Percentiles rank a stretch among this genome's conserved stretches.
phyloP scores from a whole-genome alignment of 1,284 basidiomycete species.

The Cutaneotrichosporon sp. region DNA sequence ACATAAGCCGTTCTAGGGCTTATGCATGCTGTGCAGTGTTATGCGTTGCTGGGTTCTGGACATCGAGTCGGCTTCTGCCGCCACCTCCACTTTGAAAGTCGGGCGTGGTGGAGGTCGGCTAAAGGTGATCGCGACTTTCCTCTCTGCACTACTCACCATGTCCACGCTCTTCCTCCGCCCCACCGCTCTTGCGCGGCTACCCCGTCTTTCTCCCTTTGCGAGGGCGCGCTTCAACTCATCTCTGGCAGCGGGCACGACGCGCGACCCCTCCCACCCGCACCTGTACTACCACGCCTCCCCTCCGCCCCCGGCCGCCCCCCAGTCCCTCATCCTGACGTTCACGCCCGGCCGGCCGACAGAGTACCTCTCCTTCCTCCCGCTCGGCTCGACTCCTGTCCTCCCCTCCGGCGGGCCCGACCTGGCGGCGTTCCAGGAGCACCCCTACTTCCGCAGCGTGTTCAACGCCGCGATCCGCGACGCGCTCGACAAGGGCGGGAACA shows the following conservation, averaged over 20 bases:
- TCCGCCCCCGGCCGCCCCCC: background rate
- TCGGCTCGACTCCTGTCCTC: background rate
- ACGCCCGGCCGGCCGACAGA: slow-evolving; percentile 1
- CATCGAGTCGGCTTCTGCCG: background rate
- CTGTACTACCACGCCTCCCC: slow-evolving; percentile 42
- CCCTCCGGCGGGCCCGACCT: background rate
- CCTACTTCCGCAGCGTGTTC: slow-evolving; percentile 27
- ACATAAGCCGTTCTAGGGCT: slow-evolving; percentile 2
- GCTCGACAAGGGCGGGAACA: slow-evolving; percentile 26
- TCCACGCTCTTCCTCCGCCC: background rate
- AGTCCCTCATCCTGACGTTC: slow-evolving; percentile 5
- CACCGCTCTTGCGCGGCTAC: background rate
- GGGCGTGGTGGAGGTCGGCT: slow-evolving; percentile 1
- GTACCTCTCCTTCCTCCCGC: slow-evolving; percentile 3
- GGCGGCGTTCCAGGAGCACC: background rate
- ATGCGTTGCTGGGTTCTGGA: background rate
- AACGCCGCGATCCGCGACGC: slow-evolving; percentile 34
- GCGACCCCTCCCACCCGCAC: slow-evolving; percentile 43
- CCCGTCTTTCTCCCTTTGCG: background rate
- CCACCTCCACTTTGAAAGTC: background rate
- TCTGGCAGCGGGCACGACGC: background rate
- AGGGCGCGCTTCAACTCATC: background rate
- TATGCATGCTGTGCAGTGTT: slow-evolving; percentile 7
- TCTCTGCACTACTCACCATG: background rate
- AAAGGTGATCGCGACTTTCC: background rate